Evolutionary conservation across 805 yeast species (phyloP), one percentile per base, ranked within the genome.

Genomic region (Cyberlindnera nakhonratchasimensis): DNA sequence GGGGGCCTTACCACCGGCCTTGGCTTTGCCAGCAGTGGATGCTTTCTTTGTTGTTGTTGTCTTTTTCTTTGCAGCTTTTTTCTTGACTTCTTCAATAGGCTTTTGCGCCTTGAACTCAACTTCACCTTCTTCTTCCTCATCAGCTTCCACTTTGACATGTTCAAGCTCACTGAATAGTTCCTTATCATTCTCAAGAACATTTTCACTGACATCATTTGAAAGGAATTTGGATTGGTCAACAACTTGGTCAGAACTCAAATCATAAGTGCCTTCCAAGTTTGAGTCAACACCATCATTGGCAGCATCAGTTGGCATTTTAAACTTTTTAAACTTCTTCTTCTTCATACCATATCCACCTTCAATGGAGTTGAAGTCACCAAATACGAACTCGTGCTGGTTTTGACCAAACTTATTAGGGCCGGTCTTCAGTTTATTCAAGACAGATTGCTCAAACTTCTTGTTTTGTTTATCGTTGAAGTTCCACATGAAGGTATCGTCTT

Each of bases 51-150:
- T 12, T 8, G 6, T 14, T 26, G 10, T 26, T 14, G 10, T 12
- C 29, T 26, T 26, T 14, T 23, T 8, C 25, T 23, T 23, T 11
- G 24, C 34, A 21, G 34, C 25, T 17, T 32, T 21, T 46, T 16
- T 36, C 49, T 40, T 49, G 37, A 16, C 46, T 24, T 56, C 53
- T 25, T 52, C 55, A 14, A 55, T 53, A 19, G 51, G 43, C 21
- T 42, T 45, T 34, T 51, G 60, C 2, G 43, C 37, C 40, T 53
- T 57, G 39, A 48, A 56, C 35, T 57, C 54, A 36, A 57, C 55
- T 29, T 52, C 59, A 39, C 60, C 61, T 50, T 56, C 58, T 36
- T 53, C 57, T 34, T 56, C 60, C 35, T 49, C 63, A 26, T 51
- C 59, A 6, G 48, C 34, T 20, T 51, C 58, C 29, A 46, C 48